Evolutionary conservation across 257 asterid genomes (phyloP).

Genomic region (Salvia hispanica): DNA sequence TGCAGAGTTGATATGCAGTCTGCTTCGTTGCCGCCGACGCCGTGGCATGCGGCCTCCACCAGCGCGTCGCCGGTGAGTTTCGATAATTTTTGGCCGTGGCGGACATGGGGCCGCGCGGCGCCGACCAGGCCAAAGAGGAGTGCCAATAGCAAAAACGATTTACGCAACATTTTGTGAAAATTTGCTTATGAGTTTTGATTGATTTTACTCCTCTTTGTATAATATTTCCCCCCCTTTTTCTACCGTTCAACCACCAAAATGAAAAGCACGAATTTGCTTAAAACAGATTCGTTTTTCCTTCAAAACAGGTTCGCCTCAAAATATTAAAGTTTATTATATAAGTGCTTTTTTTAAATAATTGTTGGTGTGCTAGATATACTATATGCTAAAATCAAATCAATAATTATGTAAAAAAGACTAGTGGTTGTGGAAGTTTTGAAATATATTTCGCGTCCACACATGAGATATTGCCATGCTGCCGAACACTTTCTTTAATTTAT

Average conservation of each 20-base stretch:
- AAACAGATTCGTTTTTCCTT: neutral
- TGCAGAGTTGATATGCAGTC: conserved; percentile 39
- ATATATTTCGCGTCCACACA: too few relatives aligned
- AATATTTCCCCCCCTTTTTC: neutral
- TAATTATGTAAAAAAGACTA: too few relatives aligned
- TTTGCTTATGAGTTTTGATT: neutral
- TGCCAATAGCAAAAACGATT: conserved; percentile 34
- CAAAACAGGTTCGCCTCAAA: conserved; percentile 7
- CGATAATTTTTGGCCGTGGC: conserved; percentile 20
- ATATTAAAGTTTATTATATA: neutral
- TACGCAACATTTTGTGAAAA: conserved; percentile 28
- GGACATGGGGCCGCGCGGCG: conserved; percentile 20
- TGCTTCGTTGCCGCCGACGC: conserved; percentile 29
- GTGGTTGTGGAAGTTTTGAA: too few relatives aligned
- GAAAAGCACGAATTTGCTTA: neutral
- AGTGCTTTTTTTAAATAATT: neutral
- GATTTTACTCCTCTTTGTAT: conserved; percentile 20
- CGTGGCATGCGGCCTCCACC: conserved; percentile 45
- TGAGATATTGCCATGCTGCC: neutral
- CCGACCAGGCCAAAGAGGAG: conserved; percentile 38
- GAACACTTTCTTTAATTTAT: neutral
- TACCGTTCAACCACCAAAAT: neutral
- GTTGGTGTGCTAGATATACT: neutral
- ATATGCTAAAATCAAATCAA: too few relatives aligned
- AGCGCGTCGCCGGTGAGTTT: conserved; percentile 34